A percentile compares a stretch with the other conserved stretches of the same genome.
Conservation (phyloP, 495 filamentous ascomycete species). For the Penicillium silybi region DNA sequence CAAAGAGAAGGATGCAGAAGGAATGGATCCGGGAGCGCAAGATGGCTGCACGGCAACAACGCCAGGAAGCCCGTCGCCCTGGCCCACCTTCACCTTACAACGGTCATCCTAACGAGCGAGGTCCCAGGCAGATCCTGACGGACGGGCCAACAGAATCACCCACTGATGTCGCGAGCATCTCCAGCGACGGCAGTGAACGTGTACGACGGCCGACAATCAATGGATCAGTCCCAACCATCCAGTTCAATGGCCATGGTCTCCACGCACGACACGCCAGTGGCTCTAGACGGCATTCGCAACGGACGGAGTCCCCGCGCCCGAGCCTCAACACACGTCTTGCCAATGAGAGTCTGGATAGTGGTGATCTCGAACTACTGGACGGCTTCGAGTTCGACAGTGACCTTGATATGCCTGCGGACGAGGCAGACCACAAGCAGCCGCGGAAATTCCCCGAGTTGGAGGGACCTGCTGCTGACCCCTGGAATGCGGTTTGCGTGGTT, state of each 20-base stretch:
- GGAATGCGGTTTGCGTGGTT: constrained; percentile 83
- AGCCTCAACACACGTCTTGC: constrained; percentile 27
- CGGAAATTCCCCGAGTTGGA: background rate
- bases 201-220: constrained; percentile 12
- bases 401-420: constrained; percentile 42
- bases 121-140: constrained; percentile 15
- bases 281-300: constrained; percentile 1
- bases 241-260: constrained; percentile 30
- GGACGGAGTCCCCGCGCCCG: constrained; percentile 22
- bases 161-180: constrained; percentile 17
- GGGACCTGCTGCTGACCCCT: constrained; percentile 50
- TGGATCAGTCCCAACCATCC: constrained; percentile 28
- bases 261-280: constrained; percentile 16
- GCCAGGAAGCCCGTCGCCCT: constrained; percentile 24
- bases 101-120: constrained; percentile 4
- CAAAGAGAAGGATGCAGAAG: constrained; percentile 46
- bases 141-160: constrained; percentile 30
- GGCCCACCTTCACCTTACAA: constrained; percentile 5
- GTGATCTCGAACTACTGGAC: constrained; percentile 33
- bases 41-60: constrained; percentile 39
- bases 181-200: constrained; percentile 19
- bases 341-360: constrained; percentile 18
- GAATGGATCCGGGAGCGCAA: constrained; percentile 50
- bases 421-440: constrained; percentile 10
- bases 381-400: constrained; percentile 49